Conservation (phyloP, 371 early-diverging fungal species). For the Mucor racemosus region DNA sequence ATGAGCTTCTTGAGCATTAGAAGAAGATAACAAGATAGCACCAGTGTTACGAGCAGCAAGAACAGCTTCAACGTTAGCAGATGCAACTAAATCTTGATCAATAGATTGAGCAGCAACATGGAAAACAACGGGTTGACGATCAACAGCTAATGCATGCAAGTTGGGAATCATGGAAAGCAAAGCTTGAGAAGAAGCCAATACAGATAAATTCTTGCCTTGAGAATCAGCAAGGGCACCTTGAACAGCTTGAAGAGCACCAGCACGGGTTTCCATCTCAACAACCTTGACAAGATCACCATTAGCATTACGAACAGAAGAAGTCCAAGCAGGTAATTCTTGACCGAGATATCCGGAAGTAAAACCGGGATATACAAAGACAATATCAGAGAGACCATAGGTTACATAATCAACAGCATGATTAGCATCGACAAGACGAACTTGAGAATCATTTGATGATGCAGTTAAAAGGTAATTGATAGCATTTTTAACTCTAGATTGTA, state of each 20-base stretch:
- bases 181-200: slow-evolving; percentile 76
- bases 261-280: slow-evolving; percentile 75
- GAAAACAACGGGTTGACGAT: slow-evolving; percentile 74
- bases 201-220: slow-evolving; percentile 51
- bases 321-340: slow-evolving; percentile 65
- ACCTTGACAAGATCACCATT: slow-evolving; percentile 67
- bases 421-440: slow-evolving; percentile 56
- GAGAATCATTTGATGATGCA: slow-evolving; percentile 10
- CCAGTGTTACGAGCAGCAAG: slow-evolving; percentile 74
- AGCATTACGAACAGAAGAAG: slow-evolving; percentile 64
- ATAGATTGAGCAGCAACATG: slow-evolving; percentile 79
- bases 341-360: slow-evolving; percentile 66
- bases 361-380: slow-evolving; percentile 81
- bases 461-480: slow-evolving; percentile 33
- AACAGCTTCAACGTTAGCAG: slow-evolving; percentile 66
- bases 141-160: slow-evolving; percentile 70
- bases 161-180: slow-evolving; percentile 83
- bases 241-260: slow-evolving; percentile 82
- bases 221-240: slow-evolving; percentile 72
- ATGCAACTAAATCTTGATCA: slow-evolving; percentile 59
- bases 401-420: slow-evolving; percentile 76
- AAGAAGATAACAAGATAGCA: slow-evolving; percentile 69
- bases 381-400: slow-evolving; percentile 77
- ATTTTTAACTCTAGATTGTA: slow-evolving; percentile 41
- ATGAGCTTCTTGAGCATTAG: slow-evolving; percentile 80